Conservation (phyloP, 1,284 basidiomycete genomes). For the Phylloboletellus chloephorus region DNA sequence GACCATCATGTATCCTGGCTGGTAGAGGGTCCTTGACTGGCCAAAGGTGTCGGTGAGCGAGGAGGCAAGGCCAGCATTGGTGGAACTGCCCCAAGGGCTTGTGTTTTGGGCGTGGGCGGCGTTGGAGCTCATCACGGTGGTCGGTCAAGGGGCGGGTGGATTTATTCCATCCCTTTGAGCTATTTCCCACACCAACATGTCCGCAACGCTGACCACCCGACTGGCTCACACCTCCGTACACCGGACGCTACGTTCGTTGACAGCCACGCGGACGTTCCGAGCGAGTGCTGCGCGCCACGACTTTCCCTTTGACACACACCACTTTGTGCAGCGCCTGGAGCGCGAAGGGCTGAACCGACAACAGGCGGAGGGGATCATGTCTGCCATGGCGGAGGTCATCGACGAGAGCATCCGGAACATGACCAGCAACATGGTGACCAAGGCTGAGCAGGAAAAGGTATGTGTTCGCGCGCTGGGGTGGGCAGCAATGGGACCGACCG, state of each 20-base stretch:
- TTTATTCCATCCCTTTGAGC: too few relatives aligned
- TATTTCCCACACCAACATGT: slow-evolving; percentile 22
- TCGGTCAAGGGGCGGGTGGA: too few relatives aligned
- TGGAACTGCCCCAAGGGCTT: slow-evolving; percentile 24
- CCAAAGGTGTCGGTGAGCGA: slow-evolving; percentile 50
- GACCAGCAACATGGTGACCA: slow-evolving; percentile 91
- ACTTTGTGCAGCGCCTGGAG: slow-evolving; percentile 86
- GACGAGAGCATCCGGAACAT: slow-evolving; percentile 93
- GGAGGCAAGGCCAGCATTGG: slow-evolving; percentile 19
- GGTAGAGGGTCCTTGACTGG: slow-evolving; percentile 68
- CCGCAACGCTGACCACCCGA: slow-evolving; percentile 6
- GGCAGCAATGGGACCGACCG: slow-evolving; percentile 10
- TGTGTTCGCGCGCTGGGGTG: slow-evolving; percentile 15
- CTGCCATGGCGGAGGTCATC: slow-evolving; percentile 90
- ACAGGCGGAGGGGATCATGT: slow-evolving; percentile 94
- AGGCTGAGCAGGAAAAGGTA: slow-evolving; percentile 92
- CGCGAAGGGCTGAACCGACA: slow-evolving; percentile 80
- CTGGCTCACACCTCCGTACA: slow-evolving; percentile 5
- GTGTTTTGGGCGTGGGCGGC: slow-evolving; percentile 22
- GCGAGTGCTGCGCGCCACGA: slow-evolving; percentile 26
- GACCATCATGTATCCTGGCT: slow-evolving; percentile 72
- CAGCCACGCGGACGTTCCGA: slow-evolving; percentile 20
- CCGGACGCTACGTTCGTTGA: slow-evolving; percentile 6
- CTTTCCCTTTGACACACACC: slow-evolving; percentile 92
- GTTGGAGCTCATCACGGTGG: slow-evolving; percentile 24